Evolutionary conservation across 2,329 filamentous ascomycete genomes (phyloP).

Genomic region (Fusarium drepaniforme): DNA sequence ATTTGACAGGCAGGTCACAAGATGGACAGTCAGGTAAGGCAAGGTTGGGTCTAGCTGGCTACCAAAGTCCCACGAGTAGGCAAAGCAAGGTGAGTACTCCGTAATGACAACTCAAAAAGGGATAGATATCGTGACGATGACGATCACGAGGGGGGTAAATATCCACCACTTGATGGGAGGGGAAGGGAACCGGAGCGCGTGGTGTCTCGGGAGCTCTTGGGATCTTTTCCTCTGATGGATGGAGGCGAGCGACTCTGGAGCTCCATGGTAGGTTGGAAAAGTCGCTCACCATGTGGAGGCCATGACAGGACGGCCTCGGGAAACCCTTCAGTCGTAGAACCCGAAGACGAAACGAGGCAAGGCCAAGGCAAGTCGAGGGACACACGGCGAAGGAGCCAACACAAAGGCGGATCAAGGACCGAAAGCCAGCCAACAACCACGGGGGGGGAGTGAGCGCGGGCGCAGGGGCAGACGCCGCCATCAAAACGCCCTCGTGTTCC

Average conservation of each 20-base stretch:
- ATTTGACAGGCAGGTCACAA: constrained; percentile 36
- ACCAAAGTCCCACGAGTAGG: constrained; percentile 23
- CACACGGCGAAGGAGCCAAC: constrained; percentile 6
- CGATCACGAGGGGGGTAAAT: constrained; percentile 36
- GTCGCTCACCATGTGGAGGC: constrained; percentile 19
- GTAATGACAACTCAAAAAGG: constrained; percentile 33
- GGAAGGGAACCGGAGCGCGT: constrained; percentile 17
- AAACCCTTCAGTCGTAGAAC: constrained; percentile 18
- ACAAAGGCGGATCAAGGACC: background rate
- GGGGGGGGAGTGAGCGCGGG: constrained; percentile 14
- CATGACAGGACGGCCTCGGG: constrained; percentile 1
- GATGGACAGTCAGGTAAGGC: constrained; percentile 25
- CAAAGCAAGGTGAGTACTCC: constrained; percentile 14
- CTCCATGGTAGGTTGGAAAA: constrained; percentile 12
- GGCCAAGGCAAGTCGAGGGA: constrained; percentile 6
- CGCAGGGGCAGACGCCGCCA: constrained; percentile 30
- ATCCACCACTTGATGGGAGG: constrained; percentile 29
- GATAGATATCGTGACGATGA: constrained; percentile 32
- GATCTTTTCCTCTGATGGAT: constrained; percentile 2
- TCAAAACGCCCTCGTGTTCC: constrained; percentile 15
- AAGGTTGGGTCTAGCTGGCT: constrained; percentile 4
- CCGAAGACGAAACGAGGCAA: constrained; percentile 17
- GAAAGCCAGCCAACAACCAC: constrained; percentile 1
- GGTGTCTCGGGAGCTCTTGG: constrained; percentile 25
- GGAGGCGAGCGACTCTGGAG: constrained; percentile 5